Conservation (phyloP, 2,329 filamentous ascomycete species). For the Pseudocercospora eumusae region DNA sequence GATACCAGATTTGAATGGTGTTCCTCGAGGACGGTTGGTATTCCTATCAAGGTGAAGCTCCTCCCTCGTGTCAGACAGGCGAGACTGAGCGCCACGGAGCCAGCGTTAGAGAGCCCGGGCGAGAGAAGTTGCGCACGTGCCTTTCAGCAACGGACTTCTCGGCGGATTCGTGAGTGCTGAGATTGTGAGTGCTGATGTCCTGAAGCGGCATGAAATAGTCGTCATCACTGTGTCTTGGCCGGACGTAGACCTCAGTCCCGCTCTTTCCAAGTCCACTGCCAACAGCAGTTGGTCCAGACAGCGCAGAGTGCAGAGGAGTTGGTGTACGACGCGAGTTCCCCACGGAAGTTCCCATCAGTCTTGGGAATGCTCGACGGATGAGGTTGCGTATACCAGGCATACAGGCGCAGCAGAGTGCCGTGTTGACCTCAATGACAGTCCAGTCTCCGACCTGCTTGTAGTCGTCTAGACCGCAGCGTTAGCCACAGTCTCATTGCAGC, state of each 20-base stretch:
- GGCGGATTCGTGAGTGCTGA: constrained; percentile 36
- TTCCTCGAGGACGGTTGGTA: no score
- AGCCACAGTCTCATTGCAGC: neutral
- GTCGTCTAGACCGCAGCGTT: constrained; percentile 17
- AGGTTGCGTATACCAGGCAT: constrained; percentile 29
- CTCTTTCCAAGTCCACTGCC: constrained; percentile 19
- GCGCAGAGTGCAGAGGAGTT: constrained; percentile 8
- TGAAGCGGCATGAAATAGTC: constrained; percentile 26
- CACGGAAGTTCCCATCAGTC: constrained; percentile 17
- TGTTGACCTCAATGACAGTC: constrained; percentile 26
- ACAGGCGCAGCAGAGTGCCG: constrained; percentile 26
- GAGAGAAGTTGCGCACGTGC: constrained; percentile 10
- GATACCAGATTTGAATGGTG: neutral
- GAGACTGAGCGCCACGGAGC: constrained; percentile 12
- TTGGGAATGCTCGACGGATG: constrained; percentile 22
- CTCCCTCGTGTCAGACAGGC: neutral
- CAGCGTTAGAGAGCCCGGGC: constrained; percentile 6
- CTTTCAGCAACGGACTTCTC: neutral
- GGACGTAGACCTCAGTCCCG: constrained; percentile 17
- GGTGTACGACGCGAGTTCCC: constrained; percentile 9
- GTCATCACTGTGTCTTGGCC: constrained; percentile 24
- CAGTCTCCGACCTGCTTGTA: constrained; percentile 28
- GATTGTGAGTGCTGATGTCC: constrained; percentile 61
- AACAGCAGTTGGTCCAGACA: constrained; percentile 24
- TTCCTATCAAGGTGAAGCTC: neutral